These are phyloP conservation scores for Exophiala sideris DNA, from an alignment of 2,329 filamentous ascomycete genomes.

Conservation along the genomic window DNA sequence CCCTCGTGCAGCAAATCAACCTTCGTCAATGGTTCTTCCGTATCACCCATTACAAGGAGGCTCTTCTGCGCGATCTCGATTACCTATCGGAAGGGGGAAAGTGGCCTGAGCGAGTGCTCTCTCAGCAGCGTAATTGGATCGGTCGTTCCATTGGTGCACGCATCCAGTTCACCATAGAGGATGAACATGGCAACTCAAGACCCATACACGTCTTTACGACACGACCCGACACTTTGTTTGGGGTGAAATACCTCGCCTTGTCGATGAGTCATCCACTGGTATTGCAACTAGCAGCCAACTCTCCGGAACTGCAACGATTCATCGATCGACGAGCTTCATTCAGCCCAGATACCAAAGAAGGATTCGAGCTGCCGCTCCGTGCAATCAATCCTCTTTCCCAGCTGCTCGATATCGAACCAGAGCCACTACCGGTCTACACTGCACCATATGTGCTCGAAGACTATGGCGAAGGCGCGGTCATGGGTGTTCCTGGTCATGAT, in stretches of 20 bases:
- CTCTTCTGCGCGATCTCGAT: slow-evolving; percentile 68
- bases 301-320: slow-evolving; percentile 64
- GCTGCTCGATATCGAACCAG: slow-evolving; percentile 50
- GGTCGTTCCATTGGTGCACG: slow-evolving; percentile 72
- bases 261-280: slow-evolving; percentile 71
- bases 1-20: slow-evolving; percentile 86
- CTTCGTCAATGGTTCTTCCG: slow-evolving; percentile 92
- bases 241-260: slow-evolving; percentile 79
- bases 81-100: slow-evolving; percentile 58
- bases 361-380: slow-evolving; percentile 63
- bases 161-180: slow-evolving; percentile 64
- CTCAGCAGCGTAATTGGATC: slow-evolving; percentile 86
- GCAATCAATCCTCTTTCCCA: slow-evolving; percentile 64
- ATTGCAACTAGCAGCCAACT: slow-evolving; percentile 54
- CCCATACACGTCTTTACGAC: slow-evolving; percentile 71
- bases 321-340: slow-evolving; percentile 57
- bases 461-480: slow-evolving; percentile 83
- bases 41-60: slow-evolving; percentile 74
- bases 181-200: slow-evolving; percentile 23
- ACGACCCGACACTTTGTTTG: slow-evolving; percentile 79
- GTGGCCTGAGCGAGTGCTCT: slow-evolving; percentile 79
- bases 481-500: slow-evolving; percentile 89
- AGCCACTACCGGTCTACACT: slow-evolving; percentile 70
- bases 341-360: slow-evolving; percentile 55
- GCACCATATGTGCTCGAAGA: slow-evolving; percentile 82